phyloP scores from a whole-genome alignment of 2,329 filamentous ascomycete genomes.

The Akanthomyces dipterigenus region DNA sequence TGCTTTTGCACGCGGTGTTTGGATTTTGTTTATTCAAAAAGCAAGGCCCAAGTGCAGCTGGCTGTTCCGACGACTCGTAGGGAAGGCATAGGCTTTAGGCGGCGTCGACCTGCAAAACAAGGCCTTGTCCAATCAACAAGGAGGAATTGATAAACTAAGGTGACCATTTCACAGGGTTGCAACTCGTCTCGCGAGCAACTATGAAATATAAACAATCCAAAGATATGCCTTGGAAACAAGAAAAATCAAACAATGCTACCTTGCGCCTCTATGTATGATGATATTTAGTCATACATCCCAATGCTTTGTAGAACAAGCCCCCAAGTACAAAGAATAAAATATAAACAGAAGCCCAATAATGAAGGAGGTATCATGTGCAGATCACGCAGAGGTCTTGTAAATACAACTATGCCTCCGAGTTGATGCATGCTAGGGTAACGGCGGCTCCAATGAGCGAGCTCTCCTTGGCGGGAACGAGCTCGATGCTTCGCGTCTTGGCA shows the following conservation, averaged over 20 bases:
- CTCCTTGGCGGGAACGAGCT: constrained; percentile 63
- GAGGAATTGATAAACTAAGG: not conserved
- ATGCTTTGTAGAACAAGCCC: constrained; percentile 6
- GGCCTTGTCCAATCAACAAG: not conserved
- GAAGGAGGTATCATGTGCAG: constrained; percentile 10
- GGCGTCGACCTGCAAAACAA: not conserved
- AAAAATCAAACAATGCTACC: constrained; percentile 14
- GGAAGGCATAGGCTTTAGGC: not conserved
- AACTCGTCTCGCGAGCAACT: too few species aligned
- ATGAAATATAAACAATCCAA: constrained; percentile 12
- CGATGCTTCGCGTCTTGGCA: constrained; percentile 40
- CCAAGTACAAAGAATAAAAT: constrained; percentile 4
- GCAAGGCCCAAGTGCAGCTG: too few species aligned
- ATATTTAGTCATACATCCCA: constrained; percentile 12
- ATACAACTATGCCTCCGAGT: constrained; percentile 16
- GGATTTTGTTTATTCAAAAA: too few species aligned
- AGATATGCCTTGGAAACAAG: constrained; percentile 6
- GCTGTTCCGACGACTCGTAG: not conserved
- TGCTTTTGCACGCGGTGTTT: too few species aligned
- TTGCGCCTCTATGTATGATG: constrained; percentile 17
- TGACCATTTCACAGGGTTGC: too few species aligned
- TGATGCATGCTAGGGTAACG: constrained; percentile 52
- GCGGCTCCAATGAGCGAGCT: constrained; percentile 71
- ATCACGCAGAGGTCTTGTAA: constrained; percentile 4
- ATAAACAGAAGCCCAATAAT: not conserved